Evolutionary conservation across 495 filamentous ascomycete species (phyloP).

Genomic region (Aspergillus leporis): DNA sequence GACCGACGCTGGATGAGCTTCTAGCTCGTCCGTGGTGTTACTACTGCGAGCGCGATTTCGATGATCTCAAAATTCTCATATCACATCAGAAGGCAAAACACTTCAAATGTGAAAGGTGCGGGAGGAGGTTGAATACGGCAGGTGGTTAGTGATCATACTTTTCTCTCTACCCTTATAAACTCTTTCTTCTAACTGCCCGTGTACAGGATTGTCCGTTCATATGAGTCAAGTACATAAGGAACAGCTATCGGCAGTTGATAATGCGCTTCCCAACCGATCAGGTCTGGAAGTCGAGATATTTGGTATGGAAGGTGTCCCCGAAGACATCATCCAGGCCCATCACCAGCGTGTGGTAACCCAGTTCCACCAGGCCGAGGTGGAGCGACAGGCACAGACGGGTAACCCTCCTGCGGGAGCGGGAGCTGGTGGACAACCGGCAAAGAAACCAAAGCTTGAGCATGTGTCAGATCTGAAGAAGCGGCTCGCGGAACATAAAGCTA

Average conservation of each 20-base stretch:
- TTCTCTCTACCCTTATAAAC: not conserved
- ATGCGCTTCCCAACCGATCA: constrained; percentile 81
- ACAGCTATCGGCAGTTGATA: constrained; percentile 78
- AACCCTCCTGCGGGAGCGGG: constrained; percentile 69
- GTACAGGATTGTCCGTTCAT: constrained; percentile 83
- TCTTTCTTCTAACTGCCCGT: constrained; percentile 10
- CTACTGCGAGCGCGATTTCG: constrained; percentile 98
- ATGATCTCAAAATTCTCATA: constrained; percentile 93
- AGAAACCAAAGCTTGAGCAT: constrained; percentile 79
- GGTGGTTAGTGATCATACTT: constrained; percentile 66
- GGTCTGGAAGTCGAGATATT: constrained; percentile 93
- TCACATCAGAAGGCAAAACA: constrained; percentile 98
- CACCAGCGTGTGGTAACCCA: constrained; percentile 79
- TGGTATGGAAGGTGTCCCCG: constrained; percentile 95
- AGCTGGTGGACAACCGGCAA: constrained; percentile 55
- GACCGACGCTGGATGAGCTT: constrained; percentile 84
- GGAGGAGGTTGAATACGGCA: constrained; percentile 85
- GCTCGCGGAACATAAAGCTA: constrained; percentile 76
- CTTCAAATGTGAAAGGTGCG: constrained; percentile 93
- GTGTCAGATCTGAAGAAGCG: constrained; percentile 79
- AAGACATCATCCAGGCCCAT: constrained; percentile 77
- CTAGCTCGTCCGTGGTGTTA: constrained; percentile 93
- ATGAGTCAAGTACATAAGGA: constrained; percentile 99
- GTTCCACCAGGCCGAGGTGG: constrained; percentile 81
- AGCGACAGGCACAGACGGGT: constrained; percentile 77